Evolutionary conservation across 257 asterid genomes (phyloP), one percentile per base, ranked within the genome.

Genomic region (Fraxinus anomala): DNA sequence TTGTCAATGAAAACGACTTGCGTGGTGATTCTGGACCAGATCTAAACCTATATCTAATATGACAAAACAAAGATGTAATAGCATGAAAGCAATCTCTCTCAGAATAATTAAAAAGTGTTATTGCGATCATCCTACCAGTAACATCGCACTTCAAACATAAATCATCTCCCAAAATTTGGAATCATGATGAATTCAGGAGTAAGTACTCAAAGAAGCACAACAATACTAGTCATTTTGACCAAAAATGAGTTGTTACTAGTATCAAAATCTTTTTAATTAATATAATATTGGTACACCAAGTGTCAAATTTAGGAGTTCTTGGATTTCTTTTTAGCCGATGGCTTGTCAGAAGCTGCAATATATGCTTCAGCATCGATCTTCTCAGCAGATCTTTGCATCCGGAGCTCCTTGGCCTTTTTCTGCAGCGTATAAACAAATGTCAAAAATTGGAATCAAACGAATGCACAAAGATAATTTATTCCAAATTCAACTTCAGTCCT

Each of bases 391-490:
- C 82, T 89, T 78, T 79, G 86, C 85, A 47, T 88, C 71, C 87
- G 80, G 5, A 87, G 85, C 84, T 92, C 95, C 91, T 91, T 90
- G 0, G 90, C 87, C 80, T 92, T 91, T 82, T 84, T 84, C 98
- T 92, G 92, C 84, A 87, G 28, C 59, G 42, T 13, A 56, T 31
- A 39, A 67, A 37, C n/a, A 54, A 63, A 54, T 13, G 68, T 59
- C 24, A 21, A 56, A 14, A 31, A 65, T 61, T 14, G 39, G 63
- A 47, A 31, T 73, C 51, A 14, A 73, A 76, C n/a, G 54, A 23
- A 28, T 30, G 21, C 54, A 14, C 16, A 34, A 14, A 33, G 4
- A 33, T 33, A 19, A 56, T 1, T 6, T 4, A 56, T 56, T 17
- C 66, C 24, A 17, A n/a, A 19, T 3, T 19, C 10, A 51, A 51